Base-by-base conservation (phyloP, 257 asterid species). In the Verbascum thapsus region DNA sequence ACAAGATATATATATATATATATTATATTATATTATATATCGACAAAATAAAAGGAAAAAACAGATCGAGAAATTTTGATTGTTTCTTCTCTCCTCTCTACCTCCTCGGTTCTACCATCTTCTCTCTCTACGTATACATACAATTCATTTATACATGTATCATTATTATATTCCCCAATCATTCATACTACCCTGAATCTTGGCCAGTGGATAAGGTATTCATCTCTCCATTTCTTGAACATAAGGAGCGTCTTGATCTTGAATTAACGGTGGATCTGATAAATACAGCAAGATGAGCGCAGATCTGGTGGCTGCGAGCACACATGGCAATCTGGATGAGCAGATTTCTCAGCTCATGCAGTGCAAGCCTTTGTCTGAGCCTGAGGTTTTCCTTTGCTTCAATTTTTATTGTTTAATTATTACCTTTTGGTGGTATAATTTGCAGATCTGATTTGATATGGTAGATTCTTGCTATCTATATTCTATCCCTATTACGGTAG, bases 301-400 rank as follows among this genome's bases (percentile, higher is more conserved):
- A 77, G 96, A 88, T 88, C 92, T 81, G 90, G 79, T 77, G 61
- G 85, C 88, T 54, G 41, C 87, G 65, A 81, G 72, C 76, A 56
- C 92, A 32, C 80, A 81, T 59, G 98, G 96, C 50, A 91, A 91
- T 72, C 90, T 88, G 69, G 98, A 88, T 71, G 87, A 88, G 67
- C 92, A 91, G 85, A 88, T 91, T 80, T 56, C 81, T 65, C 96
- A 88, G 90, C 95, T 91, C 61, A 88, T 91, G 90, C 98, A 91
- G 85, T 91, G 98, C 95, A 91, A 86, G 64, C 98, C 98, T 52
- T 74, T 91, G 78, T 77, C 96, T 7, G 98, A 91, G 80, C 76
- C 96, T 51, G 95, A 91, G 94, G 96, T 88, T 65, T 68, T 48
- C 18, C 5, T 37, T 47, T 45, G 45, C 18, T 30, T 70, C n/a